Conservation (phyloP, 306 rosid genomes). For the Lotus japonicus region DNA sequence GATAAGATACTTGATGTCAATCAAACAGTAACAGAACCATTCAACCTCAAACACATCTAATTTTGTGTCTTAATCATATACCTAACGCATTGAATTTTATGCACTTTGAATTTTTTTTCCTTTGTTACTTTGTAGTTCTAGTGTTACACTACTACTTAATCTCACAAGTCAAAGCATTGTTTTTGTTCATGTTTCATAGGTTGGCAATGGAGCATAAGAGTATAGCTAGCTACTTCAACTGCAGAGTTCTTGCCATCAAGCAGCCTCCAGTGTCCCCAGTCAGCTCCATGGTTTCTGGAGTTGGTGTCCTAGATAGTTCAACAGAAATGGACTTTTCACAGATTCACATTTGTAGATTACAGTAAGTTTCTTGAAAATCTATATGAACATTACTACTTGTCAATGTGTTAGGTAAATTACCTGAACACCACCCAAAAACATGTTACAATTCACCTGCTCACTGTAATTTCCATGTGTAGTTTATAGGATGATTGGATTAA, state of each 20-base stretch:
- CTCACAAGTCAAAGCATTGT: conserved; percentile 25
- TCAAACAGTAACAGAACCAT: background rate
- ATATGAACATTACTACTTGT: background rate
- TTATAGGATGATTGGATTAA: too few species aligned
- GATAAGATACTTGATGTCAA: background rate
- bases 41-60: background rate
- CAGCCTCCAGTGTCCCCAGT: conserved; percentile 31
- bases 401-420: background rate
- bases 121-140: background rate
- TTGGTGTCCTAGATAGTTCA: conserved; percentile 29
- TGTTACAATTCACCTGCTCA: background rate
- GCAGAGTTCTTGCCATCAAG: conserved; percentile 69
- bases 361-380: conserved; percentile 29
- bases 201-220: conserved; percentile 50
- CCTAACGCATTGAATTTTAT: conserved; percentile 3
- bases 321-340: conserved; percentile 67
- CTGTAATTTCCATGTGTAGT: background rate
- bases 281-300: conserved; percentile 18
- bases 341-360: conserved; percentile 39
- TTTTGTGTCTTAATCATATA: conserved; percentile 15
- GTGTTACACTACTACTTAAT: background rate
- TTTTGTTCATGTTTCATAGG: conserved; percentile 35
- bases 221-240: conserved; percentile 45
- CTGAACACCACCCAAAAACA: background rate
- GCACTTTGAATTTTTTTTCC: background rate